phyloP scores from a whole-genome alignment of 495 filamentous ascomycete species.

The Penicillium longicatenatum region DNA sequence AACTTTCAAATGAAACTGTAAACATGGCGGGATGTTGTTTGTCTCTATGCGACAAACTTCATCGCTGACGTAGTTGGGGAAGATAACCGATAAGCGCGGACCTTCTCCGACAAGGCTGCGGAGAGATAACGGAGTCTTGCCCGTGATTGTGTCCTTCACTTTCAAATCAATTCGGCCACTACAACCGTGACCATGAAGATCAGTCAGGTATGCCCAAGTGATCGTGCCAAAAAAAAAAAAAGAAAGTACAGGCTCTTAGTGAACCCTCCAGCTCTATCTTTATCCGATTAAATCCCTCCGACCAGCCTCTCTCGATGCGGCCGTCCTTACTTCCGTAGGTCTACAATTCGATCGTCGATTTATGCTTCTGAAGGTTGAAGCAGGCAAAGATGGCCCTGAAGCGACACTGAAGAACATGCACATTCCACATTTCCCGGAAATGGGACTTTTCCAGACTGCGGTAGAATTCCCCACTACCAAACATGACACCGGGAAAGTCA shows the following conservation, averaged over 20 bases:
- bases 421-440: constrained; percentile 60
- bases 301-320: constrained; percentile 56
- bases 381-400: constrained; percentile 28
- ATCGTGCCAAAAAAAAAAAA: background rate
- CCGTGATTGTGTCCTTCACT: background rate
- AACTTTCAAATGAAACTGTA: background rate
- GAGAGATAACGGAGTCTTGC: background rate
- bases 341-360: constrained; percentile 76
- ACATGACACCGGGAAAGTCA: constrained; percentile 40
- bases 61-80: constrained; percentile 5
- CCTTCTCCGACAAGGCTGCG: constrained; percentile 1
- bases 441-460: constrained; percentile 67
- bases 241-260: too few relatives aligned
- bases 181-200: constrained; percentile 29
- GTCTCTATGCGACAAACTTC: background rate
- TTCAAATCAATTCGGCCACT: background rate
- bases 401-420: constrained; percentile 64
- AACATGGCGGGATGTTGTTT: too few relatives aligned
- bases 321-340: constrained; percentile 64
- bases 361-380: constrained; percentile 66
- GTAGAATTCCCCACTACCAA: constrained; percentile 41
- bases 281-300: constrained; percentile 90
- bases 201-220: constrained; percentile 40
- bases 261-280: constrained; percentile 66
- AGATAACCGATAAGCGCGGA: constrained; percentile 10